Conservation (phyloP, 768 basidiomycete species). For the Tubosaeta sp. region DNA sequence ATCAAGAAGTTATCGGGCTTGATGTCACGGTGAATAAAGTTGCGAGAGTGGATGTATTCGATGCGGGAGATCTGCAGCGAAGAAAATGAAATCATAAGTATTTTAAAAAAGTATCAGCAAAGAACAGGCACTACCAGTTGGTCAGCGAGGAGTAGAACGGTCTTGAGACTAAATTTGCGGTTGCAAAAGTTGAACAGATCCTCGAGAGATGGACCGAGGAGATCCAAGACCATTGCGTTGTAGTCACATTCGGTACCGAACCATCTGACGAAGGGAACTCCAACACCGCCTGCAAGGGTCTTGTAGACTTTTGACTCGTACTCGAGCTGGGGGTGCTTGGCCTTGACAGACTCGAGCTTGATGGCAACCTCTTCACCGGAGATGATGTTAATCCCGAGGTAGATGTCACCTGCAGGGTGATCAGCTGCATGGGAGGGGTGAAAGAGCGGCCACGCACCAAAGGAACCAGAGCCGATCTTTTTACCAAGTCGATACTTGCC, state of each 20-base stretch:
- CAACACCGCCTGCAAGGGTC: conserved; percentile 98
- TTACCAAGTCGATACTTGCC: conserved; percentile 98
- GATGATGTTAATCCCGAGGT: conserved; percentile 99
- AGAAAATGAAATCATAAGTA: conserved; percentile 16
- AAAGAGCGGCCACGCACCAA: conserved; percentile 56
- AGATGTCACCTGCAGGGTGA: conserved; percentile 78
- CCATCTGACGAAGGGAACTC: conserved; percentile 97
- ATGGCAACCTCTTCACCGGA: conserved; percentile 99
- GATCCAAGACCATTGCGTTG: conserved; percentile 99
- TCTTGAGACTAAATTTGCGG: conserved; percentile 97
- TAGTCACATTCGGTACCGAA: conserved; percentile 96
- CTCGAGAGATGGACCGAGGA: conserved; percentile 88
- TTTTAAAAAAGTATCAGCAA: conserved; percentile 39
- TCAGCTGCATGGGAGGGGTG: conserved; percentile 5
- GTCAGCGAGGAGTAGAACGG: conserved; percentile 92
- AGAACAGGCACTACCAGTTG: conserved; percentile 59
- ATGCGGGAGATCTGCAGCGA: conserved; percentile 86
- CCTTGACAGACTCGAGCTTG: conserved; percentile 99
- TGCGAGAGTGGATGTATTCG: conserved; percentile 99
- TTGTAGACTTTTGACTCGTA: conserved; percentile 96
- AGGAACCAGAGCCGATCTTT: conserved; percentile 99
- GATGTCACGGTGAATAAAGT: conserved; percentile 97
- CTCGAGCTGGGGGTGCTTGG: conserved; percentile 99
- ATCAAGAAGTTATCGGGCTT: conserved; percentile 99
- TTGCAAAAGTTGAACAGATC: conserved; percentile 95